phyloP scores from a whole-genome alignment of 2,329 filamentous ascomycete species.

The Fusarium citri region DNA sequence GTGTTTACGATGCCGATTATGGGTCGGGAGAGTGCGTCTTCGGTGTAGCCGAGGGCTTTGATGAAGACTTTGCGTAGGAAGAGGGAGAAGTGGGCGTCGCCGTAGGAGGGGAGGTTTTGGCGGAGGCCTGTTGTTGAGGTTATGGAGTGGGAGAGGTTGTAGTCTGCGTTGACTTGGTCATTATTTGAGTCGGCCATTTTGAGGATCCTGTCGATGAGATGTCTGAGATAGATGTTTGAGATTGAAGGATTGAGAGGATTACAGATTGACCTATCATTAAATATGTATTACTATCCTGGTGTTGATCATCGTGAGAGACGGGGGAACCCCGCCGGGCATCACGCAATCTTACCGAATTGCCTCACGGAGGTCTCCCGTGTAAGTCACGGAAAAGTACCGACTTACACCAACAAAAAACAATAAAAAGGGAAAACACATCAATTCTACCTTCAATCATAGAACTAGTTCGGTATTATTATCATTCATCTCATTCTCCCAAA shows the following conservation, averaged over 20 bases:
- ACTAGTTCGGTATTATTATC: background rate
- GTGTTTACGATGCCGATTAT: constrained; percentile 83
- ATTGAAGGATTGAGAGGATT: too few species aligned
- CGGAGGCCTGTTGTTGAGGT: constrained; percentile 65
- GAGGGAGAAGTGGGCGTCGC: constrained; percentile 79
- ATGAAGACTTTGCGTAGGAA: constrained; percentile 83
- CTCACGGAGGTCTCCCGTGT: constrained; percentile 1
- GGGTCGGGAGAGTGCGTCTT: constrained; percentile 75
- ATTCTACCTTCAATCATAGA: too few species aligned
- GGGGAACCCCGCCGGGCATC: constrained; percentile 35
- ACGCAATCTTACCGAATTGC: constrained; percentile 32
- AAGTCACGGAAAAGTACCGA: constrained; percentile 2
- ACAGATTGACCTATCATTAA: constrained; percentile 25
- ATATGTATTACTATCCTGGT: constrained; percentile 39
- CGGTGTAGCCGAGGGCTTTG: constrained; percentile 79
- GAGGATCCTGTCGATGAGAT: background rate
- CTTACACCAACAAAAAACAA: background rate
- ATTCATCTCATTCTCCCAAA: constrained; percentile 7
- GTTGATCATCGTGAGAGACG: constrained; percentile 29
- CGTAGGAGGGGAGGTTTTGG: constrained; percentile 75
- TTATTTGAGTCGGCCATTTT: constrained; percentile 33
- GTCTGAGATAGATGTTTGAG: background rate
- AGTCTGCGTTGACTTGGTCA: constrained; percentile 62
- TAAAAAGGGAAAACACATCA: too few species aligned
- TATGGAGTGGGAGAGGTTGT: constrained; percentile 68